phyloP scores from a whole-genome alignment of 2,329 filamentous ascomycete species.

The Aureobasidium sp. region DNA sequence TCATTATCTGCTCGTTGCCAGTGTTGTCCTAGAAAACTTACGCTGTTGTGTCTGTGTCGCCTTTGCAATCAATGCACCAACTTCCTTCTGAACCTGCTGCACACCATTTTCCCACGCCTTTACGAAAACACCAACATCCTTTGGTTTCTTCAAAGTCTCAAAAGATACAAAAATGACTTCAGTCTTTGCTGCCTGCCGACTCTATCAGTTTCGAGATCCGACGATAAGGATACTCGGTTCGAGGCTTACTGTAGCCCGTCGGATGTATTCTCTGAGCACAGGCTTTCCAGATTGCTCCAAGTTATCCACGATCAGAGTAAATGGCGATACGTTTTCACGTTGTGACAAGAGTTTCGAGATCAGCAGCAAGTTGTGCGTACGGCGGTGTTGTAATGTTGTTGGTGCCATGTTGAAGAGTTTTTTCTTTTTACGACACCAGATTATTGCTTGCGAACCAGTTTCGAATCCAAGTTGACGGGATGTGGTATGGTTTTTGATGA shows the following conservation, averaged over 20 bases:
- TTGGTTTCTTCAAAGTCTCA: conserved; percentile 57
- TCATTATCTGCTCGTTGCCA: background rate
- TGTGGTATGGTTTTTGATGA: background rate
- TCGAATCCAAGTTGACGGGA: background rate
- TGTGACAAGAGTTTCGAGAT: conserved; percentile 74
- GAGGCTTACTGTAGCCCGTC: conserved; percentile 56
- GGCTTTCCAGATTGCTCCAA: conserved; percentile 70
- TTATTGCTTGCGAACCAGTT: background rate
- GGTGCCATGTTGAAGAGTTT: conserved; percentile 43
- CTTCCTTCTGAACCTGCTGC: conserved; percentile 24
- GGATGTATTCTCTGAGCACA: conserved; percentile 63
- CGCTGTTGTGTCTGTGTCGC: conserved; percentile 6
- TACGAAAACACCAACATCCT: conserved; percentile 59
- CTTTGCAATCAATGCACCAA: conserved; percentile 15
- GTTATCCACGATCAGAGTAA: conserved; percentile 77
- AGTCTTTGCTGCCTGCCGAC: conserved; percentile 49
- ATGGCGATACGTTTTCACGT: conserved; percentile 70
- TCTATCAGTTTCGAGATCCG: background rate
- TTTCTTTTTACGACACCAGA: background rate
- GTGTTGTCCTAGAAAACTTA: background rate
- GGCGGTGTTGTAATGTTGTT: conserved; percentile 54
- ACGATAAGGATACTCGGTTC: background rate
- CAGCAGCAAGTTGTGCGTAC: conserved; percentile 75
- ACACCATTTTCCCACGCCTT: conserved; percentile 24
- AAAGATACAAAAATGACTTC: conserved; percentile 72